These are phyloP conservation scores for Ogataea methylovora DNA, from an alignment of 805 yeast species.

Conservation along the genomic window DNA sequence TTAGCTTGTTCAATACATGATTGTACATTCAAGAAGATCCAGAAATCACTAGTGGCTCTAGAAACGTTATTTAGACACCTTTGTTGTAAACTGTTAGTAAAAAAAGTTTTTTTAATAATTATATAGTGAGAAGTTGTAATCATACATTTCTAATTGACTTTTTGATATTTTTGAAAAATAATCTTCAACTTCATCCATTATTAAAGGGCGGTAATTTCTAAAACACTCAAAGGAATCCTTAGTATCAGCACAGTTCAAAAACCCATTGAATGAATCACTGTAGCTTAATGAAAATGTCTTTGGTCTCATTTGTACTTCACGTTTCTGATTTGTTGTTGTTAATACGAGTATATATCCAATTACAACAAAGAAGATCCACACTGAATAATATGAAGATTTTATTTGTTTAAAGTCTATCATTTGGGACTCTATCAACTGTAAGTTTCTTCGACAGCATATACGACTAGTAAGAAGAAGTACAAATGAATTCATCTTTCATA, in stretches of 20 bases:
- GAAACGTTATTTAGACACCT: slow-evolving; percentile 13
- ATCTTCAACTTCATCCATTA: background rate
- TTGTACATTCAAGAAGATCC: slow-evolving; percentile 18
- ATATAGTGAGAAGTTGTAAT: too few relatives aligned
- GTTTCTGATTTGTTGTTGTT: too few relatives aligned
- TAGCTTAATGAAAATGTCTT: background rate
- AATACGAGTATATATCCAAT: too few relatives aligned
- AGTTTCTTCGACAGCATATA: too few relatives aligned
- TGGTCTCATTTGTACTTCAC: too few relatives aligned
- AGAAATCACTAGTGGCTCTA: slow-evolving; percentile 12
- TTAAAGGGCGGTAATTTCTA: slow-evolving; percentile 7
- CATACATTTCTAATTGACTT: background rate
- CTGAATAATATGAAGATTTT: too few relatives aligned
- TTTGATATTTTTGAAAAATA: slow-evolving; percentile 1
- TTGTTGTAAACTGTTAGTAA: background rate
- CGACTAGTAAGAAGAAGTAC: too few relatives aligned
- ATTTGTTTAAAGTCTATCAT: too few relatives aligned
- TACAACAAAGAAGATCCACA: too few relatives aligned
- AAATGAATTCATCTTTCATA: too few relatives aligned
- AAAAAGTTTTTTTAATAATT: background rate
- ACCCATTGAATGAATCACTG: slow-evolving; percentile 4
- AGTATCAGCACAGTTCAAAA: slow-evolving; percentile 16
- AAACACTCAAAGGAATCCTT: slow-evolving; percentile 16
- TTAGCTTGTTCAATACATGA: slow-evolving; percentile 17
- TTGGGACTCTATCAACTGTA: too few relatives aligned